Evolutionary conservation across 2,329 filamentous ascomycete species (phyloP), one percentile per base, ranked within the genome.

Genomic region (Fusarium gaditjirri): DNA sequence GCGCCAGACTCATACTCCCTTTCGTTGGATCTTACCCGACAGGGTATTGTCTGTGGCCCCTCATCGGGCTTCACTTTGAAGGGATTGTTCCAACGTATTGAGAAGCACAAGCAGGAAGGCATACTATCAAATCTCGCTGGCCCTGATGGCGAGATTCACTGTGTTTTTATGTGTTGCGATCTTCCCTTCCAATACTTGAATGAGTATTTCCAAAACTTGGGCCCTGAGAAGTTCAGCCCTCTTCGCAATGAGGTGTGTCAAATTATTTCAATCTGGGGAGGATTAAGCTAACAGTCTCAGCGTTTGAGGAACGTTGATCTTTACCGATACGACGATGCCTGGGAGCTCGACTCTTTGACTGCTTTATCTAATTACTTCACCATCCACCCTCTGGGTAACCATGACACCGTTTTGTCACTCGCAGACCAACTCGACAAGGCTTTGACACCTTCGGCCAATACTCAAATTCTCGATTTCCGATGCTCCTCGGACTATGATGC

Each of bases 91-190:
- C 82, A 87, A 54, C 84, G 85, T 62, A 75, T 90, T 5, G 81
- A 83, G 60, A 85, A 84, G 68, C 78, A 79, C 23, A 89, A 88
- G 75, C 76, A 78, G 2, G 82, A 82, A 0, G 84, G 83, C 4
- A 85, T 79, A 0, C 77, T 89, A 9, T 64, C 78, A 3, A 79
- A 84, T n/a, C 77, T 89, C 14, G 80, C 83, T 8, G 85, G 84
- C 5, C 78, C 80, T 4, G 81, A 84, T 49, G 84, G 86, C 6
- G 80, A 84, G 82, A 82, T 85, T 14, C 81, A 86, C 57, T 88
- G 86, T 49, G 87, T 89, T 6, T 91, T 91, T 77, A 80, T 90
- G 36, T 91, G 88, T 77, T 89, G 88, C 65, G 89, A 91, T 68
- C 78, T 91, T 25, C 89, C 89, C 1, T 90, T 90, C 72, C 88